Conservation (phyloP, 257 asterid species). For the Hygrophila difformis region DNA sequence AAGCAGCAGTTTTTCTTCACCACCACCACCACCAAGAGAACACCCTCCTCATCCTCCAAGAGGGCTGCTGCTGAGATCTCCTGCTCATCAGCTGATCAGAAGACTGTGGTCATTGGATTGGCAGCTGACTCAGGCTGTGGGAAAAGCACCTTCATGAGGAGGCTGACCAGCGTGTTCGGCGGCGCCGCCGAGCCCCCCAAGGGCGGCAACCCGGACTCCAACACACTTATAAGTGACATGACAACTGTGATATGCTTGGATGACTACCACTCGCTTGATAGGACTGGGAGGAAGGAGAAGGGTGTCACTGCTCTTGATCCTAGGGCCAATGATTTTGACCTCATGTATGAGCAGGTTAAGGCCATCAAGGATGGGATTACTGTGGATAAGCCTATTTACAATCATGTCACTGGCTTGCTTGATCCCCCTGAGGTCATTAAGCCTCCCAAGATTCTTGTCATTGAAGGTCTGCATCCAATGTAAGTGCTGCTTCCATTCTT, state of each 20-base stretch:
- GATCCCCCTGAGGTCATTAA: conserved; percentile 86
- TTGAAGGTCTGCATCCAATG: conserved; percentile 98
- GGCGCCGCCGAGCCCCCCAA: conserved; percentile 97
- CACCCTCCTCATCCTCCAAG: background rate
- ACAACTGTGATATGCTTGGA: conserved; percentile 92
- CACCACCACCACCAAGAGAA: conserved; percentile 17
- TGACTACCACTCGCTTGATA: conserved; percentile 88
- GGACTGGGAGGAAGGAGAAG: conserved; percentile 82
- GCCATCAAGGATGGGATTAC: conserved; percentile 65
- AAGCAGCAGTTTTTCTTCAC: conserved; percentile 42
- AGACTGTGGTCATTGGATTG: conserved; percentile 72
- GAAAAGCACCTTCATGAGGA: conserved; percentile 92
- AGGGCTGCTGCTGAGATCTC: conserved; percentile 24
- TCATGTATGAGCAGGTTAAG: conserved; percentile 87
- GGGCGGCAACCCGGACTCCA: conserved; percentile 95
- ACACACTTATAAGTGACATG: conserved; percentile 78
- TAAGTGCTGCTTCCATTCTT: conserved; percentile 26
- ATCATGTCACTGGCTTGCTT: conserved; percentile 77
- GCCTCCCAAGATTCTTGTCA: conserved; percentile 94
- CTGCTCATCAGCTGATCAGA: conserved; percentile 51
- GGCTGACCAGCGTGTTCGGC: conserved; percentile 92
- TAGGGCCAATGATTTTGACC: conserved; percentile 76
- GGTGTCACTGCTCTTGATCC: conserved; percentile 98
- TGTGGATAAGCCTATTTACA: conserved; percentile 79
- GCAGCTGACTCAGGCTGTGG: conserved; percentile 99